A percentile compares a stretch with the other conserved stretches of the same genome.
Evolutionary conservation across 2,329 filamentous ascomycete species (phyloP).

Genomic region (Ophiocordyceps camponoti-saundersi): DNA sequence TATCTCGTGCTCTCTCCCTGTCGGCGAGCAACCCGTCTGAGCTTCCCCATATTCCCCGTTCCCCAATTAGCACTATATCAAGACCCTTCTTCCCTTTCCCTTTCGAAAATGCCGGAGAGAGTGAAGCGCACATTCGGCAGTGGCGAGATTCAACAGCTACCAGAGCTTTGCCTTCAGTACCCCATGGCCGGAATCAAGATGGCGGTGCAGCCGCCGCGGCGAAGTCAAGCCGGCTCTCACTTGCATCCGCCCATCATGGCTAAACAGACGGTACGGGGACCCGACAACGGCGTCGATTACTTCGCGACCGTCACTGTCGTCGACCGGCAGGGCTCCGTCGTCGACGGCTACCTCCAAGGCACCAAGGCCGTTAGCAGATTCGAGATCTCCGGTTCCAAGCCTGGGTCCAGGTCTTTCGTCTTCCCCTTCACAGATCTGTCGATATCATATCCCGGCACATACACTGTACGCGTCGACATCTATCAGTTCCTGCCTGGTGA

Average conservation of each 20-base stretch:
- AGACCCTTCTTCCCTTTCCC: not conserved
- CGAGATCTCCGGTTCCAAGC: constrained; percentile 1
- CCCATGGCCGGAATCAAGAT: constrained; percentile 6
- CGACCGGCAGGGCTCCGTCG: constrained; percentile 3
- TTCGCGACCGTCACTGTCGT: constrained; percentile 12
- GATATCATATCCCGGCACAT: constrained; percentile 8
- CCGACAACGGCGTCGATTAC: constrained; percentile 5
- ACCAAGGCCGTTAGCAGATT: constrained; percentile 6
- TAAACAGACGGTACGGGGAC: constrained; percentile 3
- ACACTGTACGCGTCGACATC: constrained; percentile 11
- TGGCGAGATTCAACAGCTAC: not conserved
- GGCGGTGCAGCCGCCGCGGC: constrained; percentile 9
- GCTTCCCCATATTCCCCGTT: not conserved
- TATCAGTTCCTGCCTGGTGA: constrained; percentile 7
- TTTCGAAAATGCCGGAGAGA: constrained; percentile 1
- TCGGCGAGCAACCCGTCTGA: not conserved
- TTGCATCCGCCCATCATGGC: constrained; percentile 10
- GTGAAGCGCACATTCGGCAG: not conserved
- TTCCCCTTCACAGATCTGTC: constrained; percentile 11
- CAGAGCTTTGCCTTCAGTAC: not conserved
- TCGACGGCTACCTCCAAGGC: constrained; percentile 7
- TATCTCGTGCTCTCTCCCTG: not conserved
- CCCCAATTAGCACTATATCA: not conserved
- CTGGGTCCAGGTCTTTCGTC: constrained; percentile 4
- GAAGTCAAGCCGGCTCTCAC: constrained; percentile 3